Conservation (phyloP, 176 grass and related monocot species). For the Saccharum officinarum region DNA sequence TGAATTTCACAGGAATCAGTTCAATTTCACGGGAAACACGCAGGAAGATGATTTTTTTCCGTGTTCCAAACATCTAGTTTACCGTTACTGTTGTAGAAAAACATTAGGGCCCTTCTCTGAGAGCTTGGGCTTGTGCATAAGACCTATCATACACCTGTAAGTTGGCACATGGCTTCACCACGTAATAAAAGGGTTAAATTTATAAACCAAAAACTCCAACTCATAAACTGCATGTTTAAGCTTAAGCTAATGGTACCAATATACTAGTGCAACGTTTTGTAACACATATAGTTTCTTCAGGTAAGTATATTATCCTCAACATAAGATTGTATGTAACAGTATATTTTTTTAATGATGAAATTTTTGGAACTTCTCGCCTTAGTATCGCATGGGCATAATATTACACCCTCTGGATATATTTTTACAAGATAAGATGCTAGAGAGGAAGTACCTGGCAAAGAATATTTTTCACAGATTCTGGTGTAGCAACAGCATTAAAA, state of each 20-base stretch:
- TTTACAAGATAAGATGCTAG: background rate
- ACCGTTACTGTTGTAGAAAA: background rate
- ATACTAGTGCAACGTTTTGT: constrained; percentile 13
- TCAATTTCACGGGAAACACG: no score
- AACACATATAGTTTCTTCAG: background rate
- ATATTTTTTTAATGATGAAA: background rate
- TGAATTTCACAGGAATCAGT: no score
- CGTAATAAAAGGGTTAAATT: background rate
- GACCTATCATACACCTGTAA: background rate
- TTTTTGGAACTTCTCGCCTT: background rate
- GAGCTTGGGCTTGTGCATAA: constrained; percentile 7
- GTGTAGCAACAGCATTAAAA: constrained; percentile 86
- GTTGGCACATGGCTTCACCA: background rate
- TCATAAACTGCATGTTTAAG: background rate
- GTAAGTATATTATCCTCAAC: background rate
- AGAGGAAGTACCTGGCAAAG: constrained; percentile 74
- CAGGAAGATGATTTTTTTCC: no score
- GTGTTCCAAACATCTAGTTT: background rate
- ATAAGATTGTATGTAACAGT: background rate
- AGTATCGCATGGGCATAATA: background rate
- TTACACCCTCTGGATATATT: background rate
- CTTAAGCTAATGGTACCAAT: constrained; percentile 10
- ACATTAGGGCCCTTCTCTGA: background rate
- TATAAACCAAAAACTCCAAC: background rate
- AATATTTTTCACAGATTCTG: constrained; percentile 89